Evolutionary conservation across 768 basidiomycete genomes (phyloP), one percentile per base, ranked within the genome.

Genomic region (Hemileccinum rubropunctum): DNA sequence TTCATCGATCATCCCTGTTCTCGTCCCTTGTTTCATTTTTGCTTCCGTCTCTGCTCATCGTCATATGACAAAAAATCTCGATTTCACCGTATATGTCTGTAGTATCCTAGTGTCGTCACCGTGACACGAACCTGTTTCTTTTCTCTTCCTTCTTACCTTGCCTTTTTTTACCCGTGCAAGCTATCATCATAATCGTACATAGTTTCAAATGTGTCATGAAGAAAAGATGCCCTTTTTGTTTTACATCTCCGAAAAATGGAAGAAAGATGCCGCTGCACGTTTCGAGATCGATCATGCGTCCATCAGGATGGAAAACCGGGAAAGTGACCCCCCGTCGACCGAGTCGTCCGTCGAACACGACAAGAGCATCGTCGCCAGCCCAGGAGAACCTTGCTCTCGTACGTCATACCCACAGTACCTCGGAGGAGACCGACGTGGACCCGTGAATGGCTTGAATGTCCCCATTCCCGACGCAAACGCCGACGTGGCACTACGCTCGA

Each of bases 61-160:
- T 41, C 43, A 65, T 66, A 65, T 59, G 63, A 50, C 57, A 58
- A 58, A 62, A 63, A 64, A 64, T 66, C 49, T 59, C 48, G 41
- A 30, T 47, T 41, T 43, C 49, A 43, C n/a, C 20, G 53, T 56
- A 58, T 59, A 57, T 58, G 52, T 64, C 30, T 68, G 66, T 68
- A 68, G 66, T 68, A 68, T 50, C 54, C 50, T 69, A 70, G 56
- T 51, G 38, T 56, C 57, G 44, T 45, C 47, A 32, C 42, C 57
- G 44, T 45, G 45, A 32, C 42, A 37, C 32, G 60, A 57, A 62
- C 54, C 32, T 42, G 38, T 42, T 50, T 27, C 30, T 17, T 17
- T 23, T 32, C 8, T 23, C 13, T 18, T 50, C 42, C 47, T 54
- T 60, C 23, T 23, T 23, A 23, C 23, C 6, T 23, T 23, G 6